Base-by-base conservation (phyloP, 1,284 basidiomycete genomes). In the Caloboletus firmus region DNA sequence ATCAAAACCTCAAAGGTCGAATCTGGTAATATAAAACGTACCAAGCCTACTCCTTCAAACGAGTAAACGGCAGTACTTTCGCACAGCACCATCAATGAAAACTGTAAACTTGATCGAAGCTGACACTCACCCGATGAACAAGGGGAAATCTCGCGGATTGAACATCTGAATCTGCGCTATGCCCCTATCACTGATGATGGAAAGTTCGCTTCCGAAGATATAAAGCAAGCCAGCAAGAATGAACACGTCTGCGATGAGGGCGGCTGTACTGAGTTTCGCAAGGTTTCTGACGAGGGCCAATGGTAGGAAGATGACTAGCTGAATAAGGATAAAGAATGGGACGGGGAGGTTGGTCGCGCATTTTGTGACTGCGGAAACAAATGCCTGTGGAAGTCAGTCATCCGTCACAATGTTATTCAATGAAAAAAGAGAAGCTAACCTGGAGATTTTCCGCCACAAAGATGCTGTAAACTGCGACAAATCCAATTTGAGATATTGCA, bases 11-110 rank as follows among this genome's bases (percentile, higher is more conserved):
- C 26, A 11, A n/a, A n/a, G 13, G 12, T 22, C 11, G 0, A 42
- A 13, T 32, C 35, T 28, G 24, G n/a, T 35, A 18, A 52, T 15
- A 28, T n/a, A 35, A 41, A 41, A 72, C 85, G 62, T 62, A 91
- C 90, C 71, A 99, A 76, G 45, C 97, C 96, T 61, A 99, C 93
- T 17, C 96, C 96, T 73, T 99, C 97, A 62, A 99, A 99, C 0
- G 97, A 95, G 71, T 98, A 99, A 22, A 99, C 96, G 5, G 96
- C 96, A 17, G 97, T 98, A 24, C 93, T 91, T 60, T 50, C 47
- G 5, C 3, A 65, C 51, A 35, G 41, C 11, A 32, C 49, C 34
- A 26, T 51, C 15, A 59, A 45, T 20, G 44, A 52, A 48, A 41
- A 24, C 28, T 20, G 12, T 24, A 37, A 31, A 49, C 31, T 43